These are phyloP conservation scores for Hermanozyma aechmeae DNA, from an alignment of 805 yeast species.

Conservation along the genomic window DNA sequence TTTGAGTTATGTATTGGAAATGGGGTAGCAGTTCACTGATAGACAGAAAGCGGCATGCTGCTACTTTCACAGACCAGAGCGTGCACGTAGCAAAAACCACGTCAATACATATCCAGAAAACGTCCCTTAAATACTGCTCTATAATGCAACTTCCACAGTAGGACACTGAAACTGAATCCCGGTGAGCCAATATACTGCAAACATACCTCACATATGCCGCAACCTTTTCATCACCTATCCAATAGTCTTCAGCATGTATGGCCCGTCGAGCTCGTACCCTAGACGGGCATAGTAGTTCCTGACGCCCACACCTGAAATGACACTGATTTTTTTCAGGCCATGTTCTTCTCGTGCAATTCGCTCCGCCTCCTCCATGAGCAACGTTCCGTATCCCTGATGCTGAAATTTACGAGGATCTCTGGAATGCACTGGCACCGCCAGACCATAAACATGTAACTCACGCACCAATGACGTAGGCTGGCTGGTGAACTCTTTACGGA, in stretches of 20 bases:
- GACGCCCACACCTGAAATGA: slow-evolving; percentile 96
- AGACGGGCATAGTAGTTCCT: slow-evolving; percentile 89
- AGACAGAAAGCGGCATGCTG: too few species aligned
- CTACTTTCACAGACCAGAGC: too few species aligned
- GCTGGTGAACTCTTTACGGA: slow-evolving; percentile 72
- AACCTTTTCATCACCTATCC: too few species aligned
- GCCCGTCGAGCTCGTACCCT: slow-evolving; percentile 91
- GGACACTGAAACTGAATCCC: too few species aligned
- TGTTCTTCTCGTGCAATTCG: slow-evolving; percentile 93
- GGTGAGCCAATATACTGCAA: too few species aligned
- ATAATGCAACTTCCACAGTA: too few species aligned
- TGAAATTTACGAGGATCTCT: slow-evolving; percentile 97
- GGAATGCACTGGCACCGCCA: slow-evolving; percentile 92
- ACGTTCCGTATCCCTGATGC: slow-evolving; percentile 97
- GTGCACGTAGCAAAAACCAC: too few species aligned
- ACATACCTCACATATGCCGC: too few species aligned
- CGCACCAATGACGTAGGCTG: slow-evolving; percentile 93
- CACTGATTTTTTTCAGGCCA: slow-evolving; percentile 84
- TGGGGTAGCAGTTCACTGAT: too few species aligned
- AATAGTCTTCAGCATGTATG: slow-evolving; percentile 79
- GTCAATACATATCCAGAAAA: too few species aligned
- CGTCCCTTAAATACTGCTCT: too few species aligned
- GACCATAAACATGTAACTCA: slow-evolving; percentile 94
- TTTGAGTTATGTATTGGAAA: too few species aligned
- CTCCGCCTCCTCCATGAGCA: slow-evolving; percentile 97